Evolutionary conservation across 2,329 filamentous ascomycete species (phyloP).

Genomic region (Colletotrichum sp.): DNA sequence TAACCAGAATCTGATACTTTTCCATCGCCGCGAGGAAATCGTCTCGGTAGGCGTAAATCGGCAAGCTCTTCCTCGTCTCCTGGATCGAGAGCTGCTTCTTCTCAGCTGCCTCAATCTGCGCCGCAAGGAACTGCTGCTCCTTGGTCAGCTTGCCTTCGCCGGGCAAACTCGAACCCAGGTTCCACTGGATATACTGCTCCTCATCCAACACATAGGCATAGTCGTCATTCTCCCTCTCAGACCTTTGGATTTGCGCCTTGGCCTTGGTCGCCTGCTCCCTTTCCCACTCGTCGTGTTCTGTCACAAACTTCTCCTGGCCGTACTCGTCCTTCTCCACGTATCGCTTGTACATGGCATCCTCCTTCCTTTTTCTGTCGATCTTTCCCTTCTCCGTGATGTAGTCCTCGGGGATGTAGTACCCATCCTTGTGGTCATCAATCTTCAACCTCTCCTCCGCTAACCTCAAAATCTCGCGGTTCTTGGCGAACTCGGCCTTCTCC

Average conservation of each 20-base stretch:
- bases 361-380: constrained; percentile 84
- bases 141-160: constrained; percentile 77
- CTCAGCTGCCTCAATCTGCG: constrained; percentile 87
- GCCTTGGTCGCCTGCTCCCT: constrained; percentile 86
- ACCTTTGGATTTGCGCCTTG: constrained; percentile 80
- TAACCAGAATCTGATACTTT: constrained; percentile 85
- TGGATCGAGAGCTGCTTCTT: constrained; percentile 88
- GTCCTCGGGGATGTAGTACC: constrained; percentile 92
- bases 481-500: constrained; percentile 87
- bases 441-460: constrained; percentile 83
- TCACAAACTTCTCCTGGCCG: constrained; percentile 87
- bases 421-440: constrained; percentile 92
- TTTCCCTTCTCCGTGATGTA: constrained; percentile 95
- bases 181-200: constrained; percentile 85
- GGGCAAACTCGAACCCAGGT: constrained; percentile 73
- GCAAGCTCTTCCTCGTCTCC: constrained; percentile 87
- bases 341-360: constrained; percentile 87
- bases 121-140: constrained; percentile 79
- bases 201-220: constrained; percentile 96
- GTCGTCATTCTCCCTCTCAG: constrained; percentile 78
- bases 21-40: constrained; percentile 86
- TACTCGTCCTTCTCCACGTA: constrained; percentile 88
- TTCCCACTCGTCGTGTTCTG: constrained; percentile 97
- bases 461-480: constrained; percentile 82
- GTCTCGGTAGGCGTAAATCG: constrained; percentile 87